Conservation (phyloP, 192 early-diverging fungal species). For the Coemansia reversa region DNA sequence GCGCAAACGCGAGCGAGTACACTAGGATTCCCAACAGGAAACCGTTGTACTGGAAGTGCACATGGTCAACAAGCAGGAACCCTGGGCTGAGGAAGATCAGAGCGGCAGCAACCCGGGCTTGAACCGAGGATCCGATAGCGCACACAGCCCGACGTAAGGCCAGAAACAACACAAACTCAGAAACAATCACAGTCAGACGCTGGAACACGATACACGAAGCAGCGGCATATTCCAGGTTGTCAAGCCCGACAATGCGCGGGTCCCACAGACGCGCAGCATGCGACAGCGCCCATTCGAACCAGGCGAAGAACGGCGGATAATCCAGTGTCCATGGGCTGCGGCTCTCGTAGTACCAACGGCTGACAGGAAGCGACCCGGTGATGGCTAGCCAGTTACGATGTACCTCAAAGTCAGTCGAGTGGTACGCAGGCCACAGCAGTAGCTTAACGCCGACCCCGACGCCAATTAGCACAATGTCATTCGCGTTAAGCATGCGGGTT, state of each 20-base stretch:
- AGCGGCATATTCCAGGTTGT: slow-evolving; percentile 66
- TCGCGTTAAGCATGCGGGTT: slow-evolving; percentile 17
- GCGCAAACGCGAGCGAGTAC: slow-evolving; percentile 70
- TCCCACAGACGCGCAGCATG: slow-evolving; percentile 59
- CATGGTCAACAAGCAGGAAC: slow-evolving; percentile 85
- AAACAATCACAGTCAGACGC: slow-evolving; percentile 74
- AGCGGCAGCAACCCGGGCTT: slow-evolving; percentile 55
- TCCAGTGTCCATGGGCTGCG: slow-evolving; percentile 92
- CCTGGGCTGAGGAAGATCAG: slow-evolving; percentile 70
- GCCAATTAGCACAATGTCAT: slow-evolving; percentile 30
- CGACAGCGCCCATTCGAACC: slow-evolving; percentile 83
- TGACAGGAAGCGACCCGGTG: slow-evolving; percentile 77
- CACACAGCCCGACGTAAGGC: slow-evolving; percentile 60
- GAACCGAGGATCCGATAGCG: slow-evolving; percentile 12
- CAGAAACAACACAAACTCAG: slow-evolving; percentile 76
- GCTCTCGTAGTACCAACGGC: slow-evolving; percentile 83
- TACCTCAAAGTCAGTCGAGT: slow-evolving; percentile 98
- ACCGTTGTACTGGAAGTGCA: slow-evolving; percentile 99
- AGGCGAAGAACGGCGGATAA: slow-evolving; percentile 98
- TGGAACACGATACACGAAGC: slow-evolving; percentile 78
- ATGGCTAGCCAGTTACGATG: slow-evolving; percentile 98
- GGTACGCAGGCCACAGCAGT: slow-evolving; percentile 74
- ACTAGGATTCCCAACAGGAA: slow-evolving; percentile 85
- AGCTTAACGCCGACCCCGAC: slow-evolving; percentile 54
- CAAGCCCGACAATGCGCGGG: slow-evolving; percentile 72